Percentiles rank a stretch among this genome's conserved stretches.
phyloP scores from a whole-genome alignment of 768 basidiomycete species.

The Xerocomus spinulosus region DNA sequence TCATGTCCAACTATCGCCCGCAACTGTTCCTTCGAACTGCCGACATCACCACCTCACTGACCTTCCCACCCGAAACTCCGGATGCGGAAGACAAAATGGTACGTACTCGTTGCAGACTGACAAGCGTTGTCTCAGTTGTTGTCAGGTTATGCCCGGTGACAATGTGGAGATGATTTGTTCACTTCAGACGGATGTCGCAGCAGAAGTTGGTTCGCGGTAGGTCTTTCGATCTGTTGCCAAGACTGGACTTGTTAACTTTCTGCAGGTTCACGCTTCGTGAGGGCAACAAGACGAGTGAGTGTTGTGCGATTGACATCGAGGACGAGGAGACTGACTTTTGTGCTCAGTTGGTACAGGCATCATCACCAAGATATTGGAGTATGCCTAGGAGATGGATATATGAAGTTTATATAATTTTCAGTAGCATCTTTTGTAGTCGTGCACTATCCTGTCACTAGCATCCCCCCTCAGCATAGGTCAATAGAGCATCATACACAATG shows the following conservation, averaged over 20 bases:
- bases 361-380: conserved; percentile 75
- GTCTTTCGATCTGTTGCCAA: conserved; percentile 5
- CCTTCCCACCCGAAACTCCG: conserved; percentile 81
- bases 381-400: conserved; percentile 21
- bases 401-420: conserved; percentile 14
- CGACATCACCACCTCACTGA: conserved; percentile 80
- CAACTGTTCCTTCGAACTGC: conserved; percentile 96
- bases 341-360: conserved; percentile 86
- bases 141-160: conserved; percentile 93
- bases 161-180: conserved; percentile 90
- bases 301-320: background rate
- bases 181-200: conserved; percentile 80
- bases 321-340: conserved; percentile 8
- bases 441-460: too few relatives aligned
- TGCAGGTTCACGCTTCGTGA: conserved; percentile 84
- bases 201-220: conserved; percentile 82
- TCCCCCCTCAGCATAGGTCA: conserved; percentile 23
- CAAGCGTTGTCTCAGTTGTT: conserved; percentile 1
- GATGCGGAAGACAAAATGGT: conserved; percentile 88
- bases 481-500: conserved; percentile 5
- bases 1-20: conserved; percentile 91
- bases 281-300: conserved; percentile 86
- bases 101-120: conserved; percentile 8
- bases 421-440: conserved; percentile 20
- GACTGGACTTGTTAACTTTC: conserved; percentile 2